Base-by-base conservation (phyloP, 2,329 filamentous ascomycete species). In the Trichoderma sp. region DNA sequence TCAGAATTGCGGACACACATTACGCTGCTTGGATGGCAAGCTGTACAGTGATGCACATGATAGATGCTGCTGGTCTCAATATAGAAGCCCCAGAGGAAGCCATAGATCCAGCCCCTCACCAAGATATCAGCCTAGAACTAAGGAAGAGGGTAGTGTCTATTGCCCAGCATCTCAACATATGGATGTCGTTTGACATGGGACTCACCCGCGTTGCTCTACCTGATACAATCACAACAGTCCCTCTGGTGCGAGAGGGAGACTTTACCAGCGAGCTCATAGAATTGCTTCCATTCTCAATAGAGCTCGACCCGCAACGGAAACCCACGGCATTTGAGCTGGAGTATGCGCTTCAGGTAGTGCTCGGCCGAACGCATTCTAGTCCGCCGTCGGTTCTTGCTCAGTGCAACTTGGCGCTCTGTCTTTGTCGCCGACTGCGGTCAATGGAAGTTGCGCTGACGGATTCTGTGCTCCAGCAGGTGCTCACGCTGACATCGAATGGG, bases 131-230 rank as follows among this genome's bases (percentile, higher is more conserved):
- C 12, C 50, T n/a, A 20, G 64, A 67, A 6, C 20, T 39, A 13
- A 57, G 47, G 15, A 67, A 67, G 64, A 57, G 64, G 15, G 39
- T 67, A 7, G 64, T 67, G 20, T 32, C 64, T 17, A 67, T 67
- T 28, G 47, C 64, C 0, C 64, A 67, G 20, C 64, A 67, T 28
- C 64, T 67, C n/a, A 67, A 67, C 15, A n/a, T 67, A 6, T 67
- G 64, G 64, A 67, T 67, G 64, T 67, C 64, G 47, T 67, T 67
- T 13, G 64, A 67, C 32, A 67, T 67, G 64, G 64, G 64, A 15
- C 64, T 57, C 20, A 67, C 47, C 6, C 64, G 64, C 4, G 64
- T 67, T 26, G 30, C 64, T 15, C 47, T 67, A 17, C 50, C 28
- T 4, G 55, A 67, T 8, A 28, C 50, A 8, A 28, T 32, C 15